Conservation (phyloP, 2,329 filamentous ascomycete genomes). For the Emmonsia crescens region DNA sequence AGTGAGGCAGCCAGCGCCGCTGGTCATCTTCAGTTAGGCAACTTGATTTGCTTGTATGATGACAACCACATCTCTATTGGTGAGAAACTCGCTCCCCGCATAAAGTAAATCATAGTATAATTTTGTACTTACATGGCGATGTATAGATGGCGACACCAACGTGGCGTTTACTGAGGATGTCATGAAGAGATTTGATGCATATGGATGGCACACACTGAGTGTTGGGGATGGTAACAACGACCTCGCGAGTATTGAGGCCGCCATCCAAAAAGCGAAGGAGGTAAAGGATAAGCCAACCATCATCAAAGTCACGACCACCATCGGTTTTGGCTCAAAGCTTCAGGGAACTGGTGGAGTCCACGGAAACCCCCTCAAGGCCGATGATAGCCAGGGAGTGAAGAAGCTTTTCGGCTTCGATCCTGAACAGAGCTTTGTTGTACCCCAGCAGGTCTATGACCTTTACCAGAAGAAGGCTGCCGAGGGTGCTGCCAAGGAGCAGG, state of each 20-base stretch:
- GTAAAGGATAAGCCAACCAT: slow-evolving; percentile 94
- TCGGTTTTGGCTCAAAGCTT: slow-evolving; percentile 87
- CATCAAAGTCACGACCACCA: slow-evolving; percentile 95
- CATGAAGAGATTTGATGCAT: slow-evolving; percentile 84
- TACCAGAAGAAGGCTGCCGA: slow-evolving; percentile 77
- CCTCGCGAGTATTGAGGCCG: slow-evolving; percentile 75
- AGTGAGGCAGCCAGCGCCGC: slow-evolving; percentile 84
- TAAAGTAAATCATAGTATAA: background rate
- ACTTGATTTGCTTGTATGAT: slow-evolving; percentile 93
- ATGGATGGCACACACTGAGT: slow-evolving; percentile 84
- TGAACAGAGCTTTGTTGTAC: slow-evolving; percentile 81
- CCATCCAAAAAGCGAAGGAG: slow-evolving; percentile 71
- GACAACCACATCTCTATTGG: slow-evolving; percentile 93
- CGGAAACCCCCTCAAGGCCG: slow-evolving; percentile 88
- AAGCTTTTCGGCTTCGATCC: slow-evolving; percentile 92
- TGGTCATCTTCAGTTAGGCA: slow-evolving; percentile 93
- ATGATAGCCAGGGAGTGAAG: slow-evolving; percentile 92
- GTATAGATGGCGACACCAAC: slow-evolving; percentile 81
- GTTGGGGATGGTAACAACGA: slow-evolving; percentile 85
- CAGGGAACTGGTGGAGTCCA: slow-evolving; percentile 93
- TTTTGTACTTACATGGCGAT: slow-evolving; percentile 8
- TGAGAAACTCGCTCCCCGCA: slow-evolving; percentile 38
- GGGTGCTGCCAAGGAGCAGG: slow-evolving; percentile 79
- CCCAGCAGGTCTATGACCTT: slow-evolving; percentile 85
- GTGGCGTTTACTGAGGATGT: slow-evolving; percentile 96